These are phyloP conservation scores for Aspergillus quadricinctus DNA, from an alignment of 2,329 filamentous ascomycete species.

Conservation along the genomic window DNA sequence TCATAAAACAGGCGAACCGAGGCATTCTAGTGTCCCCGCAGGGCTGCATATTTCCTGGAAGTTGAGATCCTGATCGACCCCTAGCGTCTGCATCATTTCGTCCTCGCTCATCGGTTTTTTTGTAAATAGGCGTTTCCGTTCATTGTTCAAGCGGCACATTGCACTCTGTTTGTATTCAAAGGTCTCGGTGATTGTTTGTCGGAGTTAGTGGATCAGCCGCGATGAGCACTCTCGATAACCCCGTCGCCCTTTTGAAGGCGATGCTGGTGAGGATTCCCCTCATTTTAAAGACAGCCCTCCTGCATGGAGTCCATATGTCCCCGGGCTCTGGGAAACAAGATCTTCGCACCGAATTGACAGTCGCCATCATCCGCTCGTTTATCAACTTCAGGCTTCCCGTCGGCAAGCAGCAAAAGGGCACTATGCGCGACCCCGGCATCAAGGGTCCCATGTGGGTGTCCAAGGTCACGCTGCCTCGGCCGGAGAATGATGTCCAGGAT, in stretches of 20 bases:
- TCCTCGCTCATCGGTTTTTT: not conserved
- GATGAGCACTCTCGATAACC: slow-evolving; percentile 23
- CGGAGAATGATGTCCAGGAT: slow-evolving; percentile 43
- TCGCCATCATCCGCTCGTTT: slow-evolving; percentile 67
- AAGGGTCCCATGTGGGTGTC: slow-evolving; percentile 81
- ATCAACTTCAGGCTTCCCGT: slow-evolving; percentile 52
- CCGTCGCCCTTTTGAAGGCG: slow-evolving; percentile 31
- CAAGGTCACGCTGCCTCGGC: slow-evolving; percentile 60
- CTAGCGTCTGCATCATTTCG: not conserved
- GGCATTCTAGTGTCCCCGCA: not conserved
- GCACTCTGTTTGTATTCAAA: not conserved
- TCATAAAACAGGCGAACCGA: not conserved
- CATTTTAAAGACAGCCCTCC: slow-evolving; percentile 39
- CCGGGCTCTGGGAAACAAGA: slow-evolving; percentile 72
- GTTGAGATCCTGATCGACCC: not conserved
- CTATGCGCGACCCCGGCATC: slow-evolving; percentile 60
- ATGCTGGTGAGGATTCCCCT: slow-evolving; percentile 39
- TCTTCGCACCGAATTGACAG: slow-evolving; percentile 66
- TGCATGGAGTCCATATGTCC: slow-evolving; percentile 58
- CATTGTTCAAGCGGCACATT: not conserved
- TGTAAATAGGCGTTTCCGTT: not conserved
- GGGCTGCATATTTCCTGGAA: not conserved
- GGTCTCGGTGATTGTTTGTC: not conserved
- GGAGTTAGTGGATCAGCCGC: not conserved
- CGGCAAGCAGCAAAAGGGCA: slow-evolving; percentile 59